phyloP scores from a whole-genome alignment of 441 rosid species.

The Oxalis stricta region DNA sequence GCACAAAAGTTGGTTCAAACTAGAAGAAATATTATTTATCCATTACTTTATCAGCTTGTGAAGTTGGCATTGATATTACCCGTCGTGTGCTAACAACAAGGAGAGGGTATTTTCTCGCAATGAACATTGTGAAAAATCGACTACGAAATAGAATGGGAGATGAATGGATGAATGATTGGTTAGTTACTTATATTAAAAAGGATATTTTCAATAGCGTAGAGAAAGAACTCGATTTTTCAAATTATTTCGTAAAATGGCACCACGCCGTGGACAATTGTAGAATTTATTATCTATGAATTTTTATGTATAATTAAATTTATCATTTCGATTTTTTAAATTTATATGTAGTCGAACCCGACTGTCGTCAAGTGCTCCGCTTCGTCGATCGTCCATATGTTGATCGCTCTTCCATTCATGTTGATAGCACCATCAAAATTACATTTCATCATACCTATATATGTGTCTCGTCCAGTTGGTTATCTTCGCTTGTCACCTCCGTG shows the following conservation, averaged over 20 bases:
- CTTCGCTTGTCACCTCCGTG: too few species aligned
- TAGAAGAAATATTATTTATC: background rate
- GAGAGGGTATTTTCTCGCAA: background rate
- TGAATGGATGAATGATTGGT: background rate
- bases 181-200: background rate
- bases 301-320: too few species aligned
- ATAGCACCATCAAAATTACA: too few species aligned
- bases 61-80: background rate
- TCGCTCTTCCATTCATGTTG: too few species aligned
- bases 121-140: background rate
- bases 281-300: too few species aligned
- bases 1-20: background rate
- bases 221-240: background rate
- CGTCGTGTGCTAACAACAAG: background rate
- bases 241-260: too few species aligned
- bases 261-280: background rate
- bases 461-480: too few species aligned
- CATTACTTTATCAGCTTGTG: background rate
- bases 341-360: too few species aligned
- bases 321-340: too few species aligned
- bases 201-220: background rate
- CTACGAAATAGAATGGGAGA: background rate
- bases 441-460: too few species aligned
- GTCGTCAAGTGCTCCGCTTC: too few species aligned
- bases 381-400: too few species aligned